Evolutionary conservation across 768 basidiomycete species (phyloP).

Genomic region (Suillus brevipes): DNA sequence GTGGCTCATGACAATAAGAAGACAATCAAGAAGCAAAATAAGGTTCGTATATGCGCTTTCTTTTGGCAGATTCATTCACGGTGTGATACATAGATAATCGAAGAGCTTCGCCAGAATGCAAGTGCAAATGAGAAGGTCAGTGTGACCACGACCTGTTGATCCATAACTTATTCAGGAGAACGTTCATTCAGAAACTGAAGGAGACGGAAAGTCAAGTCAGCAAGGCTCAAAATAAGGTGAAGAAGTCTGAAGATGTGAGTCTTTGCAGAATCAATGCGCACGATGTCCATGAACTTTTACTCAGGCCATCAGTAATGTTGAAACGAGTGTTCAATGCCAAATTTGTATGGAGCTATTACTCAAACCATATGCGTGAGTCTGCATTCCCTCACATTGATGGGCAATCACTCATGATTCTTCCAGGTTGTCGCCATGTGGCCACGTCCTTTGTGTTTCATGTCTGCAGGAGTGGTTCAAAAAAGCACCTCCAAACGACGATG

Average conservation of each 20-base stretch:
- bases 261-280: background rate
- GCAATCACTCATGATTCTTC: conserved; percentile 11
- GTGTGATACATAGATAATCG: conserved; percentile 44
- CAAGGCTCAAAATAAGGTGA: conserved; percentile 46
- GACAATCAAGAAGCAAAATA: conserved; percentile 51
- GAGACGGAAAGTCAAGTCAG: conserved; percentile 47
- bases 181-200: conserved; percentile 39
- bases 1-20: conserved; percentile 49
- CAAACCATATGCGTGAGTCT: conserved; percentile 66
- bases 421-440: conserved; percentile 75
- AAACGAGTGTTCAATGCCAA: conserved; percentile 66
- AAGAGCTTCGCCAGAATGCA: conserved; percentile 50
- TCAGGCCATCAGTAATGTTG: conserved; percentile 56
- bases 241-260: conserved; percentile 59
- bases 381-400: background rate
- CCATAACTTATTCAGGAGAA: conserved; percentile 5
- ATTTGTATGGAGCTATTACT: conserved; percentile 73
- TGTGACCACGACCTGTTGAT: background rate
- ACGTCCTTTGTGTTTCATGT: conserved; percentile 71
- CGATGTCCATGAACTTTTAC: conserved; percentile 1
- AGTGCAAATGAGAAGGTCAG: conserved; percentile 39
- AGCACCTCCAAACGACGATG: conserved; percentile 52
- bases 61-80: background rate
- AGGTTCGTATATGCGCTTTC: conserved; percentile 39
- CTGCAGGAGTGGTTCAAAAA: conserved; percentile 79